Percentiles rank a stretch among this genome's conserved stretches.
phyloP scores from a whole-genome alignment of 108 stramenopile species.

The Schizochytrium sp. region DNA sequence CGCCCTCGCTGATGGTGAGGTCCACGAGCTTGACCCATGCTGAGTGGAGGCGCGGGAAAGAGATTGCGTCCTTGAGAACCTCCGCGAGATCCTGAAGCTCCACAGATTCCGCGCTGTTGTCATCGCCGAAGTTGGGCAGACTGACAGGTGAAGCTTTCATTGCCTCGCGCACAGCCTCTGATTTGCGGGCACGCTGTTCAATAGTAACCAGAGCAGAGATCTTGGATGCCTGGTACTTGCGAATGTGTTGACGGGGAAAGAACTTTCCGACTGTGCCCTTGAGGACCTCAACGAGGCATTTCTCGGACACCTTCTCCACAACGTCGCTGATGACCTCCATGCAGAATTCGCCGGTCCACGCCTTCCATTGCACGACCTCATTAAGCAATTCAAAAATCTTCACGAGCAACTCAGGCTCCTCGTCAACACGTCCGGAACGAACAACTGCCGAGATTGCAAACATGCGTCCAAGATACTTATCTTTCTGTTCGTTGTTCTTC shows the following conservation, averaged over 20 bases:
- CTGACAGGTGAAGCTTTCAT: slow-evolving; percentile 10
- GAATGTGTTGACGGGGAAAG: background rate
- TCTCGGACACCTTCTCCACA: background rate
- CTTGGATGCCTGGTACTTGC: background rate
- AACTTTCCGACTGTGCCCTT: background rate
- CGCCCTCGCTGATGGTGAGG: background rate
- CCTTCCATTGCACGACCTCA: background rate
- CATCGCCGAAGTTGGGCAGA: background rate
- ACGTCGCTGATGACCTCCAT: slow-evolving; percentile 20
- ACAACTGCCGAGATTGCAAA: background rate
- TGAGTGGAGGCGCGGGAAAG: slow-evolving; percentile 19
- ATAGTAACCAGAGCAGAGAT: background rate
- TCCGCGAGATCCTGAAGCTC: background rate
- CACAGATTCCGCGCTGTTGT: background rate
- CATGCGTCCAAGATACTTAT: slow-evolving; percentile 6
- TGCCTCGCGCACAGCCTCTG: background rate
- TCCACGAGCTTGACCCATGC: slow-evolving; percentile 30
- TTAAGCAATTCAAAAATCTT: background rate
- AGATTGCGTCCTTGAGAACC: slow-evolving; percentile 2
- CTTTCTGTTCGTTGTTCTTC: background rate
- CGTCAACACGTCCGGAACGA: background rate
- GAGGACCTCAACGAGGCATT: background rate
- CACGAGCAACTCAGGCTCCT: background rate
- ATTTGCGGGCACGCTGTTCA: background rate
- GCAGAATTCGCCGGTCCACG: slow-evolving; percentile 44